phyloP scores from a whole-genome alignment of 805 yeast species.

The Kodamaea neixiangensis region DNA sequence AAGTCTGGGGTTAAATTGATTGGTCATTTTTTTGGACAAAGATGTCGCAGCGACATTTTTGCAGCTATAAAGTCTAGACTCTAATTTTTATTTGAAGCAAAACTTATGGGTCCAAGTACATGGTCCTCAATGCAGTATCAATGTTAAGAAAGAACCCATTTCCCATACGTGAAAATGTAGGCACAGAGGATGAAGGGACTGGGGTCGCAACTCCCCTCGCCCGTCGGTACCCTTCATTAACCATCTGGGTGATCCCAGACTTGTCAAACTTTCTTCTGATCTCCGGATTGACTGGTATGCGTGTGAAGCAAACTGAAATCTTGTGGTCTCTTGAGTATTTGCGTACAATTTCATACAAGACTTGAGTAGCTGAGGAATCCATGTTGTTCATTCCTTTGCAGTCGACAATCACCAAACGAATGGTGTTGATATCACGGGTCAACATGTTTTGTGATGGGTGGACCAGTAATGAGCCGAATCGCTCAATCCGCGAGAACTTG shows the following conservation, averaged over 20 bases:
- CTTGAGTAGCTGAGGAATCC: conserved; percentile 80
- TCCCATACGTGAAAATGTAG: conserved; percentile 21
- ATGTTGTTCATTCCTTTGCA: conserved; percentile 78
- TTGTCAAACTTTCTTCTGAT: conserved; percentile 51
- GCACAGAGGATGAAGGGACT: background rate
- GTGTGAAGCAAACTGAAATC: conserved; percentile 59
- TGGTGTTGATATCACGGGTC: conserved; percentile 42
- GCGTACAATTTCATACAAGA: conserved; percentile 58
- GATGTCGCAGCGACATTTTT: conserved; percentile 2
- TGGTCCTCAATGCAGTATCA: conserved; percentile 55
- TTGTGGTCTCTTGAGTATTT: conserved; percentile 52
- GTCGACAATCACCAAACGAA: conserved; percentile 68
- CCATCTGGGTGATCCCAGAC: conserved; percentile 53
- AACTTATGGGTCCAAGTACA: conserved; percentile 25
- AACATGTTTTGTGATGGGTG: conserved; percentile 73
- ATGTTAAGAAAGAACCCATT: conserved; percentile 49
- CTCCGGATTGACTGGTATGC: conserved; percentile 51
- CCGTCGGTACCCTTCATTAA: conserved; percentile 21
- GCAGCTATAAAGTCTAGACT: background rate
- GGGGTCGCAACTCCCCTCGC: conserved; percentile 12
- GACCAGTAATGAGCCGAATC: conserved; percentile 68
- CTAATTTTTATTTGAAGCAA: background rate
- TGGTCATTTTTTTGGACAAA: conserved; percentile 1
- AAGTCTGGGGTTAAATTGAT: background rate
- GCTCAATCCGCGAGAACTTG: conserved; percentile 67